Evolutionary conservation across 2,329 filamentous ascomycete species (phyloP).

Genomic region (Curvularia hawaiiensis): DNA sequence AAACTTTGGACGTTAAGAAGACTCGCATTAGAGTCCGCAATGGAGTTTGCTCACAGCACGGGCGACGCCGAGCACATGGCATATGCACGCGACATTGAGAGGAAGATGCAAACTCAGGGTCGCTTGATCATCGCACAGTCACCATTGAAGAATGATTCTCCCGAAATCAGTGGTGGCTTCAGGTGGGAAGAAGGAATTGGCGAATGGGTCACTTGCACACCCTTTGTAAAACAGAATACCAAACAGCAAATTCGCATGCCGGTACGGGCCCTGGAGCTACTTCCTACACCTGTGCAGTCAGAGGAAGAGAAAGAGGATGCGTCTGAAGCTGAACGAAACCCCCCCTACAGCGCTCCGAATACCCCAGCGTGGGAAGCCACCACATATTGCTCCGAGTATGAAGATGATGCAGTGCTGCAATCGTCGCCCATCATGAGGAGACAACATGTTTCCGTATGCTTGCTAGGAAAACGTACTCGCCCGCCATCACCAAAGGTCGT

Average conservation of each 20-base stretch:
- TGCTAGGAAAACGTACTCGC: constrained; percentile 33
- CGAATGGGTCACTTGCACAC: constrained; percentile 53
- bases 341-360: constrained; percentile 4
- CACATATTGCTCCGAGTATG: constrained; percentile 18
- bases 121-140: constrained; percentile 33
- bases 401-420: constrained; percentile 27
- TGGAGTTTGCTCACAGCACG: constrained; percentile 45
- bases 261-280: constrained; percentile 26
- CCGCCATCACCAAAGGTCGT: constrained; percentile 34
- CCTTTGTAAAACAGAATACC: constrained; percentile 35
- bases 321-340: constrained; percentile 22
- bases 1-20: constrained; percentile 45
- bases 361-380: constrained; percentile 17
- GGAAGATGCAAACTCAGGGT: constrained; percentile 36
- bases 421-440: constrained; percentile 35
- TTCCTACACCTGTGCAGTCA: constrained; percentile 38
- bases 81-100: constrained; percentile 40
- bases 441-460: constrained; percentile 13
- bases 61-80: constrained; percentile 34
- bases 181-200: constrained; percentile 54
- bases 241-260: constrained; percentile 22
- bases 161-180: constrained; percentile 38
- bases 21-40: constrained; percentile 43
- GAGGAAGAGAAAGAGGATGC: constrained; percentile 19
- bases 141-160: constrained; percentile 37